A percentile compares a stretch with the other conserved stretches of the same genome.
phyloP scores from a whole-genome alignment of 805 yeast genomes.

The Candida wancherniae region DNA sequence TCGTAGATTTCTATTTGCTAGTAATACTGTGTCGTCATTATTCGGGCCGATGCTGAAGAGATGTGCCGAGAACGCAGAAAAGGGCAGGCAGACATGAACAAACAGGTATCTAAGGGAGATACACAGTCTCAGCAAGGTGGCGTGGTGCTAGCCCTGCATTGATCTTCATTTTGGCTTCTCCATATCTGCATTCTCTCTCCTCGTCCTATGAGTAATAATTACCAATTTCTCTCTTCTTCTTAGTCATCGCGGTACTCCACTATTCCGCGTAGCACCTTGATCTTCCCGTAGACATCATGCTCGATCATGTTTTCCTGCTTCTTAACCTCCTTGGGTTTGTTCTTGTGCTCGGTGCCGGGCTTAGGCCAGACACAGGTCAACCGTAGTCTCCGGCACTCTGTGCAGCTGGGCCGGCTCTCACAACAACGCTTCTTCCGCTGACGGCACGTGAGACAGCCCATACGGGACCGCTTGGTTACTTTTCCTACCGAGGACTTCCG shows the following conservation, averaged over 20 bases:
- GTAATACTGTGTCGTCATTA: no score
- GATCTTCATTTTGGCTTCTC: no score
- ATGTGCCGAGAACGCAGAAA: no score
- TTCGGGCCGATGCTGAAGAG: no score
- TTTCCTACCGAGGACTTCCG: constrained; percentile 4
- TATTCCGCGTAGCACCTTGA: constrained; percentile 59
- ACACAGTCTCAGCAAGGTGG: no score
- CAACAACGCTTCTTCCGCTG: constrained; percentile 75
- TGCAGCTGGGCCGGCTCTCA: constrained; percentile 62
- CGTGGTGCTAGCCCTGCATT: no score
- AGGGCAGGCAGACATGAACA: no score
- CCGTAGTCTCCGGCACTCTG: constrained; percentile 61
- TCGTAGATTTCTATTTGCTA: no score
- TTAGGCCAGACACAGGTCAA: constrained; percentile 69
- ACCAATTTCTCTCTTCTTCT: neutral
- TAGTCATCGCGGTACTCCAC: constrained; percentile 40
- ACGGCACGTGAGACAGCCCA: constrained; percentile 78
- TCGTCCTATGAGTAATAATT: neutral
- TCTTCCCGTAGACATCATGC: constrained; percentile 53
- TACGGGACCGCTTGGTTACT: constrained; percentile 49
- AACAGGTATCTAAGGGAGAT: no score
- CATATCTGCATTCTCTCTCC: neutral
- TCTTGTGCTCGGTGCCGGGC: constrained; percentile 63
- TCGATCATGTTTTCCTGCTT: constrained; percentile 48
- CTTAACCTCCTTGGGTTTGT: constrained; percentile 48